Conservation (phyloP, 2,329 filamentous ascomycete species). For the Cercospora nicotianae region DNA sequence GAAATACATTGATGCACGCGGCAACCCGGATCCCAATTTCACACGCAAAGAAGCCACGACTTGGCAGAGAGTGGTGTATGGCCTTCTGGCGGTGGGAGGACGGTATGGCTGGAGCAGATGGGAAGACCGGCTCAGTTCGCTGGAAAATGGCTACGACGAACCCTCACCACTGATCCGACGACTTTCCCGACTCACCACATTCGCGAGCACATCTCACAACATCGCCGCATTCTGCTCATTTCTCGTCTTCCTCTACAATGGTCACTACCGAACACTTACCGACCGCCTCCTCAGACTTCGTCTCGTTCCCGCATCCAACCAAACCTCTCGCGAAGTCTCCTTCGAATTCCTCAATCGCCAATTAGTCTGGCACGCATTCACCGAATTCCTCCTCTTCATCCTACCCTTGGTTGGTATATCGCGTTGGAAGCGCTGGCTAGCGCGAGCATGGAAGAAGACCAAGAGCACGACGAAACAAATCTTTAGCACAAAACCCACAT, state of each 20-base stretch:
- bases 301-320: conserved; percentile 78
- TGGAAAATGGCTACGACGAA: conserved; percentile 70
- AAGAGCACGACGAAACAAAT: conserved; percentile 59
- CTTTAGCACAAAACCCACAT: conserved; percentile 40
- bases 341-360: conserved; percentile 98
- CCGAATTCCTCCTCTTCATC: conserved; percentile 95
- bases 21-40: conserved; percentile 19
- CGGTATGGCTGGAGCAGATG: conserved; percentile 89
- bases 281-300: conserved; percentile 83
- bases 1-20: conserved; percentile 79
- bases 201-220: conserved; percentile 72
- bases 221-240: conserved; percentile 82
- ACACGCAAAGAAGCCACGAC: conserved; percentile 67
- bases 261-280: conserved; percentile 84
- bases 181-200: conserved; percentile 68
- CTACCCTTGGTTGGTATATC: conserved; percentile 95
- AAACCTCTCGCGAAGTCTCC: conserved; percentile 86
- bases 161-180: conserved; percentile 53
- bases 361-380: conserved; percentile 99
- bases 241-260: conserved; percentile 85
- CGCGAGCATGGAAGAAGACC: conserved; percentile 79
- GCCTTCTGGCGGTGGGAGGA: conserved; percentile 80
- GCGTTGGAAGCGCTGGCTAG: conserved; percentile 88
- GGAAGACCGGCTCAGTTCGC: conserved; percentile 79
- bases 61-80: conserved; percentile 82